Percentiles rank a stretch among this genome's conserved stretches.
These are phyloP conservation scores for Coelastrella sp. DNA, from an alignment of 139 green algal genomes.

Conservation along the genomic window DNA sequence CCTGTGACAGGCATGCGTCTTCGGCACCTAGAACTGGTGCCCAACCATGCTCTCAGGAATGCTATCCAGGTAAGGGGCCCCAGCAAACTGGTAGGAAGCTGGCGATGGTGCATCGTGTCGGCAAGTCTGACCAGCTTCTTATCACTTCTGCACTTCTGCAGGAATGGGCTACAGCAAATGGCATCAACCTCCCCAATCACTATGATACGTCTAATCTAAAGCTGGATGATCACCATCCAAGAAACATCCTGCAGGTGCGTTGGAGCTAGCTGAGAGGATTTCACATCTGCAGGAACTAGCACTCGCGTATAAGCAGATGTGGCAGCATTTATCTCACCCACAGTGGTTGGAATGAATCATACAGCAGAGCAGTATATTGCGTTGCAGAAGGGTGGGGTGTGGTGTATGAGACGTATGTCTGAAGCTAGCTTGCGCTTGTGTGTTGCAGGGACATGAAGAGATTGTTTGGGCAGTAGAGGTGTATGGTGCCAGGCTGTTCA, in stretches of 20 bases:
- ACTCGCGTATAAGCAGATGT: too few species aligned
- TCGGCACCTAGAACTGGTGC: slow-evolving; percentile 91
- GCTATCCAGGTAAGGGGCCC: slow-evolving; percentile 80
- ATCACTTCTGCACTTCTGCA: slow-evolving; percentile 44
- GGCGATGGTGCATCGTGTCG: too few species aligned
- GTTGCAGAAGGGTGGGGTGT: too few species aligned
- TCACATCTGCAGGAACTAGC: too few species aligned
- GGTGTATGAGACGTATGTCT: too few species aligned
- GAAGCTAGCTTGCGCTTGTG: too few species aligned
- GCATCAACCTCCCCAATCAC: slow-evolving; percentile 65
- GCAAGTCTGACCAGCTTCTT: too few species aligned
- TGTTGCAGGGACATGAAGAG: slow-evolving; percentile 91
- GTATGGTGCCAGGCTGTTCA: slow-evolving; percentile 80
- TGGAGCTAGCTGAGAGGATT: too few species aligned
- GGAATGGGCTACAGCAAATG: slow-evolving; percentile 84
- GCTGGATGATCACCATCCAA: slow-evolving; percentile 67
- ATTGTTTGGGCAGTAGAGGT: slow-evolving; percentile 97
- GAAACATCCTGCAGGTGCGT: slow-evolving; percentile 84
- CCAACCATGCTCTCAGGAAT: slow-evolving; percentile 93
- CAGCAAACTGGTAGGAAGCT: background rate
- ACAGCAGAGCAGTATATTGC: too few species aligned
- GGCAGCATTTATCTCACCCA: too few species aligned
- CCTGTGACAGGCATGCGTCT: slow-evolving; percentile 92
- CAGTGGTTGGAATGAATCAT: too few species aligned
- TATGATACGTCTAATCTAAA: slow-evolving; percentile 59